Evolutionary conservation across 345 rosid species (phyloP).

Genomic region (Cochlearia excelsa): DNA sequence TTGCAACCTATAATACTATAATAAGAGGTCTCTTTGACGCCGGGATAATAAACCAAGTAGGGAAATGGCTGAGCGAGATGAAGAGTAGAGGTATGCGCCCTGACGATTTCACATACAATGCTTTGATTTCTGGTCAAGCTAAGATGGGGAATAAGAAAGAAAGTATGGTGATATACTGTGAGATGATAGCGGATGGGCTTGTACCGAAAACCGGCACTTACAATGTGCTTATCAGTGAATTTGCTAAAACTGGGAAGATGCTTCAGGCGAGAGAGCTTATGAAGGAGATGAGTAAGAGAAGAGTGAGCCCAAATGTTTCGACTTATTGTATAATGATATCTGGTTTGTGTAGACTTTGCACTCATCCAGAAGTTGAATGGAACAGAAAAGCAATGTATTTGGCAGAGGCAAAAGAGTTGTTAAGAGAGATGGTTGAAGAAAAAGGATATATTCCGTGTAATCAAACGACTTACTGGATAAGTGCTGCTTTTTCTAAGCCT

Average conservation of each 20-base stretch:
- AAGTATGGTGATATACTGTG: slow-evolving; percentile 58
- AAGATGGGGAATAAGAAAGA: slow-evolving; percentile 69
- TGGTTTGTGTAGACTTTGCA: slow-evolving; percentile 65
- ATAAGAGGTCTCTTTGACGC: slow-evolving; percentile 54
- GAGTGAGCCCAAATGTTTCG: slow-evolving; percentile 56
- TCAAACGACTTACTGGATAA: slow-evolving; percentile 54
- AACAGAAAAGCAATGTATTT: slow-evolving; percentile 43
- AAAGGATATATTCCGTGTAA: slow-evolving; percentile 62
- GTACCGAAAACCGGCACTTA: slow-evolving; percentile 74
- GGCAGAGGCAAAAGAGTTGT: slow-evolving; percentile 56
- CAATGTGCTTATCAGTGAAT: slow-evolving; percentile 63
- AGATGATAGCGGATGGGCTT: slow-evolving; percentile 73
- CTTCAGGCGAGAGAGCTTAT: slow-evolving; percentile 69
- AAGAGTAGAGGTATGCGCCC: slow-evolving; percentile 56
- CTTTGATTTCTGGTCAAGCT: slow-evolving; percentile 61
- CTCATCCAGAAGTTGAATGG: slow-evolving; percentile 49
- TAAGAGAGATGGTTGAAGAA: slow-evolving; percentile 67
- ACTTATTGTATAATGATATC: slow-evolving; percentile 70
- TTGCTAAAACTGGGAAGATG: slow-evolving; percentile 70
- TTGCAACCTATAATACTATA: slow-evolving; percentile 65
- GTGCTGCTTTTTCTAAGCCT: slow-evolving; percentile 57
- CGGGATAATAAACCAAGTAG: slow-evolving; percentile 48
- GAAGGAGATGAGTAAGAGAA: slow-evolving; percentile 70
- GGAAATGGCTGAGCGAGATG: slow-evolving; percentile 55
- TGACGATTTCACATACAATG: slow-evolving; percentile 61